Percentiles rank a stretch among this genome's conserved stretches.
Conservation (phyloP, 257 asterid species). For the Gentiana macrophylla region DNA sequence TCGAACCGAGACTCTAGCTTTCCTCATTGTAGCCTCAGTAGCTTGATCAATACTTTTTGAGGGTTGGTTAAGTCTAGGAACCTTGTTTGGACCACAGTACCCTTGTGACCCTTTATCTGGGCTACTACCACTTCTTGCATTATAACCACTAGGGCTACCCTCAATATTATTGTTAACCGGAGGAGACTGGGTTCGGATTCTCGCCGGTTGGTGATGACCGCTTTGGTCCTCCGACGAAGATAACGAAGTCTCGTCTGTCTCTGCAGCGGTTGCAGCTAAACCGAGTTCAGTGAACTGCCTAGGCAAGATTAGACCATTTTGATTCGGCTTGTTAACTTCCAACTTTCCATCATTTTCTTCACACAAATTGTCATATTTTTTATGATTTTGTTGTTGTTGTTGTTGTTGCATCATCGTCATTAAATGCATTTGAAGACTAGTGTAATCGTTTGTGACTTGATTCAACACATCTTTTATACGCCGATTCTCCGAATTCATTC, state of each 20-base stretch:
- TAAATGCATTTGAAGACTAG: conserved; percentile 45
- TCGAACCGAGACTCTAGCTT: conserved; percentile 93
- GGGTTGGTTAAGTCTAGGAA: conserved; percentile 23
- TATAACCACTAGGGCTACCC: not conserved
- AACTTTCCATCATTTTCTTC: conserved; percentile 16
- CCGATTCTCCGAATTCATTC: conserved; percentile 43
- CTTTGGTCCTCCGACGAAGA: conserved; percentile 52
- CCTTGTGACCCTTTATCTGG: conserved; percentile 30
- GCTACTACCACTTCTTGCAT: conserved; percentile 20
- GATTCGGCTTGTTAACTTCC: conserved; percentile 3
- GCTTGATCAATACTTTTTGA: conserved; percentile 60
- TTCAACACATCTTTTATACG: conserved; percentile 34
- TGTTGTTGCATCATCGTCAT: conserved; percentile 43
- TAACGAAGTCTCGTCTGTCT: conserved; percentile 37
- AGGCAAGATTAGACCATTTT: conserved; percentile 40
- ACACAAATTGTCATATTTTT: conserved; percentile 12
- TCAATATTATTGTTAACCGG: conserved; percentile 22
- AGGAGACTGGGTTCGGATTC: conserved; percentile 19
- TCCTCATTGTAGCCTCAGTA: conserved; percentile 87
- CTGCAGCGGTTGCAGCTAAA: conserved; percentile 22
- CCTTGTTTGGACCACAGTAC: conserved; percentile 35
- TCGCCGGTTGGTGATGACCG: not conserved
- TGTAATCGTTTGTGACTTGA: conserved; percentile 38
- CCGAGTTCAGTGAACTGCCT: conserved; percentile 90
- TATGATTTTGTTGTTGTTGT: conserved; percentile 16